These are phyloP conservation scores for carrot (Daucus carota) DNA, from an alignment of 129 eudicot species.

Conservation along the genomic window DH1_v3.0 NC_030385.2:45178501-45179000, in stretches of 20 bases:
- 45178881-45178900: no score
- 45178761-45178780: background rate
- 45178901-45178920: no score
- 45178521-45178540: conserved; percentile 94
- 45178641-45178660: background rate
- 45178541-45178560: conserved; percentile 84
- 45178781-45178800: background rate
- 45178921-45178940: no score
- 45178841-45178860: no score
- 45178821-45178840: no score
- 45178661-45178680: background rate
- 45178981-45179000: no score
- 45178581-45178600: conserved; percentile 1
- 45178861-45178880: no score
- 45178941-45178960: no score
- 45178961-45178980: no score
- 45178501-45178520: conserved; percentile 90
- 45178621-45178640: background rate
- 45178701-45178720: background rate
- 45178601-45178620: background rate
- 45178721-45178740: background rate
- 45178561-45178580: conserved; percentile 19
- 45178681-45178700: background rate
- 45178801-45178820: no score
- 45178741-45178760: background rate